These are phyloP conservation scores for Hypoxylon sp. DNA, from an alignment of 2,329 filamentous ascomycete species.

Conservation along the genomic window DNA sequence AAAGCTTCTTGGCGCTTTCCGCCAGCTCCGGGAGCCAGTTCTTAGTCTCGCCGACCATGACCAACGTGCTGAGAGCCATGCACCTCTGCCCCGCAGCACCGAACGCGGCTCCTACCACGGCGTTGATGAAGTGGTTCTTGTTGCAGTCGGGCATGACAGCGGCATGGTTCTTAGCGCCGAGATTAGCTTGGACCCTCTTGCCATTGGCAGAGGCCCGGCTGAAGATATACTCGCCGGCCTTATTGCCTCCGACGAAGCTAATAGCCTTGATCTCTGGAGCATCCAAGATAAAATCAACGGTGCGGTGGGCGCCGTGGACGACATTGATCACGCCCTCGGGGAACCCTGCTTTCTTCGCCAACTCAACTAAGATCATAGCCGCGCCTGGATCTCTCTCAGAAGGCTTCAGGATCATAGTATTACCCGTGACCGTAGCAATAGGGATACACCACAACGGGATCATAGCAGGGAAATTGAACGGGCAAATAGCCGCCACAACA, in stretches of 20 bases:
- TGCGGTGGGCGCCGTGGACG: slow-evolving; percentile 82
- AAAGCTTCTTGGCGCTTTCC: slow-evolving; percentile 78
- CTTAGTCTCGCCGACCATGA: slow-evolving; percentile 87
- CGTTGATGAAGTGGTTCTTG: slow-evolving; percentile 90
- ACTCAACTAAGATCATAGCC: slow-evolving; percentile 86
- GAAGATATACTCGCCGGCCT: slow-evolving; percentile 91
- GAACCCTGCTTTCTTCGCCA: slow-evolving; percentile 84
- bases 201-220: slow-evolving; percentile 82
- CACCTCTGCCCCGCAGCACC: slow-evolving; percentile 87
- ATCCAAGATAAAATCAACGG: slow-evolving; percentile 89
- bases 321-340: slow-evolving; percentile 86
- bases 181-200: slow-evolving; percentile 89
- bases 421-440: slow-evolving; percentile 85
- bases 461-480: slow-evolving; percentile 94
- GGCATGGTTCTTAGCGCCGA: slow-evolving; percentile 91
- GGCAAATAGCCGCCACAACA: slow-evolving; percentile 86
- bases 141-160: slow-evolving; percentile 88
- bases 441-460: slow-evolving; percentile 93
- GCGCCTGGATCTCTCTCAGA: slow-evolving; percentile 88
- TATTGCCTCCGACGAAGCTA: slow-evolving; percentile 88
- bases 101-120: slow-evolving; percentile 85
- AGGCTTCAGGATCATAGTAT: slow-evolving; percentile 87
- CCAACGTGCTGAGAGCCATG: slow-evolving; percentile 87
- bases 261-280: slow-evolving; percentile 88
- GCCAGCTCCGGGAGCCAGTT: slow-evolving; percentile 84